Evolutionary conservation across 345 rosid species (phyloP).

Genomic region (Camelina laxa): DNA sequence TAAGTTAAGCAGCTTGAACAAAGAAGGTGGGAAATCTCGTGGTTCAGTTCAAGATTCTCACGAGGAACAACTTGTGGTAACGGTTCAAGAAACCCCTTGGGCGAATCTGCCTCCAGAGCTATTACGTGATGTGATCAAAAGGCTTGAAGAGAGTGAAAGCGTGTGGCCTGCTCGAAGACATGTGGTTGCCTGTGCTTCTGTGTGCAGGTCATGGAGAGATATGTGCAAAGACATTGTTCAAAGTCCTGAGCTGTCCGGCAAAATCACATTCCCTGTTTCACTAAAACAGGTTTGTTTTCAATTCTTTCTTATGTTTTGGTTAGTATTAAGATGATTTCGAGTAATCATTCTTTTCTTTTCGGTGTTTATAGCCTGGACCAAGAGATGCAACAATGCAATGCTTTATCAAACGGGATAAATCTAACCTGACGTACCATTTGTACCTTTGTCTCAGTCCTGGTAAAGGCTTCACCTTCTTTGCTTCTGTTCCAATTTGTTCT

Average conservation of each 20-base stretch:
- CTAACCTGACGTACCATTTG: slow-evolving; percentile 85
- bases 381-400: slow-evolving; percentile 89
- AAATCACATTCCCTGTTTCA: slow-evolving; percentile 91
- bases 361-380: slow-evolving; percentile 74
- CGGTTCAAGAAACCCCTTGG: slow-evolving; percentile 78
- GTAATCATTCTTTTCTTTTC: slow-evolving; percentile 12
- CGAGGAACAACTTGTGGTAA: slow-evolving; percentile 51
- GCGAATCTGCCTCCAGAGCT: slow-evolving; percentile 92
- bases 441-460: slow-evolving; percentile 94
- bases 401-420: slow-evolving; percentile 91
- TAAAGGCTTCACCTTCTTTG: slow-evolving; percentile 37
- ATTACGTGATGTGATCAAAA: slow-evolving; percentile 80
- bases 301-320: not conserved
- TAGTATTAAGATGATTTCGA: not conserved
- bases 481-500: not conserved
- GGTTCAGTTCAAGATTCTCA: slow-evolving; percentile 73
- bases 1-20: slow-evolving; percentile 64
- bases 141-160: slow-evolving; percentile 87
- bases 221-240: slow-evolving; percentile 90
- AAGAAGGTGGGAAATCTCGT: slow-evolving; percentile 70
- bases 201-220: slow-evolving; percentile 92
- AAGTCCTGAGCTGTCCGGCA: slow-evolving; percentile 81
- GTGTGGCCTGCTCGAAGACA: slow-evolving; percentile 87
- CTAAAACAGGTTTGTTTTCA: slow-evolving; percentile 68
- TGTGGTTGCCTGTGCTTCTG: slow-evolving; percentile 96